A percentile compares a stretch with the other conserved stretches of the same genome.
Evolutionary conservation across 352 stramenopile genomes (phyloP).

Genomic region (Globisporangium emineosum): DNA sequence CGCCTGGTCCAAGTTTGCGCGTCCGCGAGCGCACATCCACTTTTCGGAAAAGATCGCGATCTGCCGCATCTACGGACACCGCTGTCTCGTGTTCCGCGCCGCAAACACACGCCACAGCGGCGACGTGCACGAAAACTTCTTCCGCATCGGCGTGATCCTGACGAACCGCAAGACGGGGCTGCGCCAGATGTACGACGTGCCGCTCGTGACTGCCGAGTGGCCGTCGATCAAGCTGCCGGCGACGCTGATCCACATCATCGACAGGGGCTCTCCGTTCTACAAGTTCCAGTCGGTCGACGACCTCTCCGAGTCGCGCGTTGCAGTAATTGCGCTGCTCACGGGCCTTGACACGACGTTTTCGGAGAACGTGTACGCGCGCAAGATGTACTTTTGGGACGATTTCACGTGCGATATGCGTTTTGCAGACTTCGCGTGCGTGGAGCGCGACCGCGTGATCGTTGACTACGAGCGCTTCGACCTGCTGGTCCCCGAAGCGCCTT

Average conservation of each 20-base stretch:
- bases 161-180: conserved; percentile 80
- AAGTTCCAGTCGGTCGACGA: conserved; percentile 70
- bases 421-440: conserved; percentile 69
- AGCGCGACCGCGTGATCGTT: conserved; percentile 59
- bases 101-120: conserved; percentile 77
- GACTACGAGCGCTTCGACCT: conserved; percentile 70
- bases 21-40: conserved; percentile 75
- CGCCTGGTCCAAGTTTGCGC: conserved; percentile 83
- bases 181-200: conserved; percentile 81
- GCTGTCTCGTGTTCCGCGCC: conserved; percentile 76
- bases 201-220: conserved; percentile 74
- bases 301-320: conserved; percentile 66
- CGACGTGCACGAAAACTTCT: conserved; percentile 81
- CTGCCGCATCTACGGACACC: conserved; percentile 67
- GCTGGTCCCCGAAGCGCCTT: conserved; percentile 31
- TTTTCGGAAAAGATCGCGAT: conserved; percentile 74
- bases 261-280: conserved; percentile 76
- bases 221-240: conserved; percentile 79
- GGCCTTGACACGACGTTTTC: conserved; percentile 84
- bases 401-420: conserved; percentile 81
- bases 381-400: conserved; percentile 89
- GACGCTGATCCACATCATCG: conserved; percentile 82
- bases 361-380: conserved; percentile 83
- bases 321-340: conserved; percentile 74
- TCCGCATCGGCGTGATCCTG: conserved; percentile 79